Evolutionary conservation across 1,284 basidiomycete species (phyloP), one percentile per base, ranked within the genome.

Genomic region (Apiotrichum veenhuisii): DNA sequence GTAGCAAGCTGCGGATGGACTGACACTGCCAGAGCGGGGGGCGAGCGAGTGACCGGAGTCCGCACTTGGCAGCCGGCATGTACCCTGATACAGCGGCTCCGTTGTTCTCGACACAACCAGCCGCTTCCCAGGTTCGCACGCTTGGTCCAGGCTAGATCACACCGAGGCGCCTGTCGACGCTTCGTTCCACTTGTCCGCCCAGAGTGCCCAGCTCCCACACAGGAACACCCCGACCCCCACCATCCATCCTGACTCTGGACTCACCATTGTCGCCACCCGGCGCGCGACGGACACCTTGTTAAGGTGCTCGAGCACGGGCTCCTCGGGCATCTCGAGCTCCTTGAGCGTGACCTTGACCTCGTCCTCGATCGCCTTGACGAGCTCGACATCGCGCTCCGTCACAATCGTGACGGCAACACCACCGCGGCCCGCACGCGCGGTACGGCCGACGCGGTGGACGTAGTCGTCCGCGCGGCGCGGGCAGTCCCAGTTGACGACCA

Each of bases 401-500:
- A 98, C 89, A 70, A 98, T 90, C 66, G 91, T 97, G 44, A 98
- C 82, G 0, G 92, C 91, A 55, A 92, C 81, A 71, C 96, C 96
- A 5, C 85, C 86, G 67, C 85, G 83, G 7, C 94, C 94, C n/a
- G 88, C 90, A 69, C 96, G 87, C 33, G 95, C 96, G 15, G 96
- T 99, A 68, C 96, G 81, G 53, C 83, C 83, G 5, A 85, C 83
- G 10, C 83, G 74, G 69, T 85, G 83, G 12, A 84, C 76, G 62
- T 84, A 84, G 65, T 84, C 83, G 61, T 83, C 81, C 26, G 79
- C 75, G 0, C 78, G 77, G 20, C 78, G 68, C 23, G 50, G 96
- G 88, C 65, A 98, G 74, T 99, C 96, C 92, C 93, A 99, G 68
- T 99, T 98, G 60, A 96, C 82, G 37, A 98, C 91, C 79, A 96